Evolutionary conservation across 1,139 yeast species (phyloP), one percentile per base, ranked within the genome.

Genomic region (Yamadazyma aaseri): DNA sequence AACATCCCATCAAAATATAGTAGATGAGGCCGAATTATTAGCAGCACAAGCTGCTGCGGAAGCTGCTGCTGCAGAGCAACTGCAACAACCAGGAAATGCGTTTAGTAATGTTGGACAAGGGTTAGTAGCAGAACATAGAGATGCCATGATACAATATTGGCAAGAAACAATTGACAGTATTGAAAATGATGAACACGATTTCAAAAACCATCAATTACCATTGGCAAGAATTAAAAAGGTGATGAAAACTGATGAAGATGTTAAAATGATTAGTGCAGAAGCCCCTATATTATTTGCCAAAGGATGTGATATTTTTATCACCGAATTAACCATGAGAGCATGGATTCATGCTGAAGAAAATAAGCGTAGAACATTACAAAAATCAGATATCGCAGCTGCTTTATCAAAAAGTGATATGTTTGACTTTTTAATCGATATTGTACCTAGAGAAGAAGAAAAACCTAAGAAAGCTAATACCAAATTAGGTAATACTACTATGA

Each of bases 331-430:
- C 9, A 89, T 92, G 97, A 72, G 98, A 40, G 97, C 98, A 3
- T 92, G 98, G 98, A 87, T 92, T 42, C 96, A 90, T 50, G 97
- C 97, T 1, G 97, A 92, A 57, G 96, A 87, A 51, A 87, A 86
- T 63, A 92, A 92, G 55, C 75, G 98, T 46, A 71, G 98, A 45
- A 92, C 98, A 8, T 65, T 92, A 41, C 98, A 92, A 60, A 83
- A 90, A 51, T 82, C 90, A 2, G 98, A 92, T 55, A 89, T 92
- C 44, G 96, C 97, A 2, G 94, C 95, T 23, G 98, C 98, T 2
- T 70, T 92, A 41, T 94, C 92, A 43, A 87, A 86, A 55, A 81
- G 92, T 35, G 98, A 92, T 58, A 90, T 92, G 96, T 92, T 90
- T 70, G 98, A 92, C 55, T 92, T 92, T 55, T 64, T 92, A 39